A percentile compares a stretch with the other conserved stretches of the same genome.
Conservation (phyloP, 768 basidiomycete genomes). For the Tylopilus rubrobrunneus region DNA sequence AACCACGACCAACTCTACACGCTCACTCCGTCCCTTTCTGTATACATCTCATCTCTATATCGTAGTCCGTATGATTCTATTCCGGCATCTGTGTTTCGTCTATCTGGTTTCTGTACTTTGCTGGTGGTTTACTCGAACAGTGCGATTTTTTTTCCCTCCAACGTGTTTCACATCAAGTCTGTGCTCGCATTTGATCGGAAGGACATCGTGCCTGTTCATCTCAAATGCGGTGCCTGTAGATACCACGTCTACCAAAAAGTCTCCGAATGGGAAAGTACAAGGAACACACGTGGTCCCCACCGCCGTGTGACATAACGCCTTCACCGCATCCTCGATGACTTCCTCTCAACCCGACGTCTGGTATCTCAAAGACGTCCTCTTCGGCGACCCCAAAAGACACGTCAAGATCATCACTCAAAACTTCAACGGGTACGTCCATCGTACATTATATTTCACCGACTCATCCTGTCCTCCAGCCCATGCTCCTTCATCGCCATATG, state of each 20-base stretch:
- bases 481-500: conserved; percentile 92
- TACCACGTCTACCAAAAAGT: no score
- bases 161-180: no score
- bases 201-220: neutral
- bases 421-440: conserved; percentile 62
- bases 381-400: conserved; percentile 34
- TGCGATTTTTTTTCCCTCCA: neutral
- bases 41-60: neutral
- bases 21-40: conserved; percentile 1
- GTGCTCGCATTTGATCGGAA: neutral
- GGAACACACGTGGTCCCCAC: no score
- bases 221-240: neutral
- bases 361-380: conserved; percentile 69
- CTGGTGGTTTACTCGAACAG: neutral
- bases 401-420: conserved; percentile 78
- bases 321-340: neutral
- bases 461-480: conserved; percentile 45
- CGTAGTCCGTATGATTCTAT: neutral
- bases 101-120: neutral
- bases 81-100: neutral
- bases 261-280: no score
- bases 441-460: neutral
- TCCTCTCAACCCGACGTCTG: conserved; percentile 54
- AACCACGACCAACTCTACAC: conserved; percentile 1
- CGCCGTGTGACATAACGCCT: neutral